phyloP scores from a whole-genome alignment of 306 rosid genomes.

The Senna siamea region DNA sequence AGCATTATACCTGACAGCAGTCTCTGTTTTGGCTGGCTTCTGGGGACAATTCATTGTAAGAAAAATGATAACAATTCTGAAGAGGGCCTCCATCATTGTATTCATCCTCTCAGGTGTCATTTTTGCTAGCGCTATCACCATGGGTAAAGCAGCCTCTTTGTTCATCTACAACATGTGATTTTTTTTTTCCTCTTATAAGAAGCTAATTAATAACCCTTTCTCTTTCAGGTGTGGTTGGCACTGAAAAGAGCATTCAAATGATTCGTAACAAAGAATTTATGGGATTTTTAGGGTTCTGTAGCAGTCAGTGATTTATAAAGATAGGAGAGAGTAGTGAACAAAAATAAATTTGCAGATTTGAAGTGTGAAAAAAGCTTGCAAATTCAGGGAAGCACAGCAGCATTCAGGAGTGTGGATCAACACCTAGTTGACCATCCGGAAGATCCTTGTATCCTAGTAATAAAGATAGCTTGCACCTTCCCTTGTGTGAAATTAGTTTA shows the following conservation, averaged over 20 bases:
- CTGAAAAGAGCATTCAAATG: conserved; percentile 61
- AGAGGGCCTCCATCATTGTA: conserved; percentile 74
- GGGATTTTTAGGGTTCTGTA: conserved; percentile 85
- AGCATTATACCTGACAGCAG: conserved; percentile 75
- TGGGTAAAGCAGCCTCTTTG: conserved; percentile 54
- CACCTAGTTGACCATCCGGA: conserved; percentile 62
- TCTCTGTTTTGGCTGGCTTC: conserved; percentile 83
- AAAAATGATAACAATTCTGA: conserved; percentile 58
- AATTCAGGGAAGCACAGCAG: neutral
- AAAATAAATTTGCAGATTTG: neutral
- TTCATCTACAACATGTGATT: neutral
- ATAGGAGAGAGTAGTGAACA: neutral
- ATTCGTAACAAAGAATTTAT: conserved; percentile 71
- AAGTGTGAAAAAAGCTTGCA: neutral
- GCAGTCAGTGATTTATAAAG: conserved; percentile 58
- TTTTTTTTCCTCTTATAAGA: neutral
- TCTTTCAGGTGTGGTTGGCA: conserved; percentile 69
- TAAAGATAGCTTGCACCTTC: conserved; percentile 5
- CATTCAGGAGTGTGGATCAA: conserved; percentile 49
- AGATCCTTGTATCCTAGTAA: conserved; percentile 29
- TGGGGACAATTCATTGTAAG: conserved; percentile 77
- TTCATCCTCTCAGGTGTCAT: conserved; percentile 89
- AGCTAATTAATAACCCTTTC: neutral
- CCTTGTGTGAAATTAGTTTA: conserved; percentile 12
- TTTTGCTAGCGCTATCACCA: conserved; percentile 80